These are phyloP conservation scores for Coemansia aciculifera DNA, from an alignment of 192 early-diverging fungal species.

Conservation along the genomic window DNA sequence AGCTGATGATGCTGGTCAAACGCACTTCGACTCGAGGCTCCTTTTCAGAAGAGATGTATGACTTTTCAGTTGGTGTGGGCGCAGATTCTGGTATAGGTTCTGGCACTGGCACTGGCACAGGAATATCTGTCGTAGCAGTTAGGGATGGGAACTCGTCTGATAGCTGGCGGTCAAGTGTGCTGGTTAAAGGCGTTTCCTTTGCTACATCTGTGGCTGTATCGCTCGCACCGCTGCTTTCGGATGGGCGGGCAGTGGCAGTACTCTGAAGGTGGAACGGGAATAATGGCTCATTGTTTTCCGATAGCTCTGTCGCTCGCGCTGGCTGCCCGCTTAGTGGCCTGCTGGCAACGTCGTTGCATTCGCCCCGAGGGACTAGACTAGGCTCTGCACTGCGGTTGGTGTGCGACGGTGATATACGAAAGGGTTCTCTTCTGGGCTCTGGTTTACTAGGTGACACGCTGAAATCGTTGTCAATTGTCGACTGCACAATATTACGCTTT, in stretches of 20 bases:
- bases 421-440: slow-evolving; percentile 10
- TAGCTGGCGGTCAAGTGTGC: neutral
- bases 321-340: neutral
- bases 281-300: slow-evolving; percentile 18
- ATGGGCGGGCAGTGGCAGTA: neutral
- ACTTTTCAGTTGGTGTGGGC: slow-evolving; percentile 10
- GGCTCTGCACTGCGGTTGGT: slow-evolving; percentile 1
- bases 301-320: neutral
- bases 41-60: slow-evolving; percentile 24
- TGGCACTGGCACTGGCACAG: neutral
- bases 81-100: neutral
- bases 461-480: slow-evolving; percentile 37
- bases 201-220: neutral
- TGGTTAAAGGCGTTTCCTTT: neutral
- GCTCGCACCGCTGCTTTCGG: neutral
- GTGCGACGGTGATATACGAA: slow-evolving; percentile 22
- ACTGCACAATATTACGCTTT: slow-evolving; percentile 30
- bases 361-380: neutral
- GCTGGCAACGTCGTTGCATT: neutral
- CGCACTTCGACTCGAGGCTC: slow-evolving; percentile 70
- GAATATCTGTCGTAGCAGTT: neutral
- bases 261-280: neutral
- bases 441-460: slow-evolving; percentile 23
- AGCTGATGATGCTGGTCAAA: slow-evolving; percentile 74
- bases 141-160: slow-evolving; percentile 14